Evolutionary conservation across 1,139 yeast genomes (phyloP).

Genomic region (Hansenula lynferdii): DNA sequence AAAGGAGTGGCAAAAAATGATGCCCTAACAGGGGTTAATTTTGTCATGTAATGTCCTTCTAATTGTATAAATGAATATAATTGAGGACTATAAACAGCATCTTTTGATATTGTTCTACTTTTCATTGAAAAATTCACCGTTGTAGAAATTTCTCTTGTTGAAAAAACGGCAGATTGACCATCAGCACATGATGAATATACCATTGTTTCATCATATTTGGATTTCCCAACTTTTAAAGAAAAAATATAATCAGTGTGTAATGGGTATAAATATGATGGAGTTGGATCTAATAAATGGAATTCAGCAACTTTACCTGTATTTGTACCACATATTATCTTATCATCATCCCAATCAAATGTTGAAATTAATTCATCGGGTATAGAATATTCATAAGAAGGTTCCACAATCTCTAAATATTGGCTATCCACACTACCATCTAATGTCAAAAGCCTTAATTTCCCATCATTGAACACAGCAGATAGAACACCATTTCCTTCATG

Average conservation of each 20-base stretch:
- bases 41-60: conserved; percentile 36
- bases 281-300: conserved; percentile 36
- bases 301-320: conserved; percentile 66
- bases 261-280: conserved; percentile 46
- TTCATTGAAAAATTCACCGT: conserved; percentile 31
- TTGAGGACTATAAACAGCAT: conserved; percentile 32
- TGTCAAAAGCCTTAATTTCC: conserved; percentile 50
- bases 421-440: conserved; percentile 22
- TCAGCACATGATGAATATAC: conserved; percentile 45
- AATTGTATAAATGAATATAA: conserved; percentile 33
- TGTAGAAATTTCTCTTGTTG: conserved; percentile 35
- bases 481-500: conserved; percentile 34
- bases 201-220: conserved; percentile 32
- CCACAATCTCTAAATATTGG: conserved; percentile 22
- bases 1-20: conserved; percentile 31
- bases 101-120: conserved; percentile 28
- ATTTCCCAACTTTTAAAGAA: conserved; percentile 38
- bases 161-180: conserved; percentile 38
- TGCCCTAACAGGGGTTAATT: conserved; percentile 33
- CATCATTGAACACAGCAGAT: conserved; percentile 60
- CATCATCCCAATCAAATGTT: conserved; percentile 50
- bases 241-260: conserved; percentile 48
- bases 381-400: conserved; percentile 14
- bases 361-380: conserved; percentile 35
- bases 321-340: conserved; percentile 55